phyloP scores from a whole-genome alignment of 148 eudicot species.

The Camellia sinensis region DNA sequence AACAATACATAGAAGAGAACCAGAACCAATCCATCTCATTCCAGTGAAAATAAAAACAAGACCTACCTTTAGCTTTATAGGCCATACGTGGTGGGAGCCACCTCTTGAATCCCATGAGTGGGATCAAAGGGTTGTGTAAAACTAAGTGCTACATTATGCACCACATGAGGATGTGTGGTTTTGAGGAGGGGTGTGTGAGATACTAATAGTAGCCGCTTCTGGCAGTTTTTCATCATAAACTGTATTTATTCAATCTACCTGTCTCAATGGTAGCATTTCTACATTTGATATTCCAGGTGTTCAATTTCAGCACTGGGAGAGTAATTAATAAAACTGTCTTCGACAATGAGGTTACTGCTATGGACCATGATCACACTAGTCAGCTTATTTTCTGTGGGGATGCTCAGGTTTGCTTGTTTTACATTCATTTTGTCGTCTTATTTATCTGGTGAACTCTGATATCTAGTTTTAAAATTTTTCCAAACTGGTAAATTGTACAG shows the following conservation, averaged over 20 bases:
- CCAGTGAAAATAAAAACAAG: not conserved
- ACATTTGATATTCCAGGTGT: slow-evolving; percentile 50
- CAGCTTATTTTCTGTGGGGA: slow-evolving; percentile 94
- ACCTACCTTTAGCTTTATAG: no score
- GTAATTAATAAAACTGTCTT: slow-evolving; percentile 53
- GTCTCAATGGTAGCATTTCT: not conserved
- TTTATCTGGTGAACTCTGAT: slow-evolving; percentile 11
- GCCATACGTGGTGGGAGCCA: no score
- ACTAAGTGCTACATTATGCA: no score
- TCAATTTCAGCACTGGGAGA: slow-evolving; percentile 98
- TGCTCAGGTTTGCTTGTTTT: slow-evolving; percentile 54
- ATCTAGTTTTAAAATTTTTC: slow-evolving; percentile 14
- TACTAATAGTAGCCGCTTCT: not conserved
- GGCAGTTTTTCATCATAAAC: slow-evolving; percentile 3
- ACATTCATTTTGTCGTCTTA: slow-evolving; percentile 7
- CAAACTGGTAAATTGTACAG: slow-evolving; percentile 44
- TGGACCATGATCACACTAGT: slow-evolving; percentile 97
- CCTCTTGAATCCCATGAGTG: no score
- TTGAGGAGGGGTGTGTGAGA: not conserved
- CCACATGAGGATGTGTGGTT: no score
- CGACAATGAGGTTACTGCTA: slow-evolving; percentile 82
- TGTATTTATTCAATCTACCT: not conserved
- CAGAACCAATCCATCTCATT: not conserved
- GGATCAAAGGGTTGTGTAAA: no score
- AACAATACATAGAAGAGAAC: not conserved